Evolutionary conservation across 2,329 filamentous ascomycete genomes (phyloP).

Genomic region (Fusarium kyushuense): DNA sequence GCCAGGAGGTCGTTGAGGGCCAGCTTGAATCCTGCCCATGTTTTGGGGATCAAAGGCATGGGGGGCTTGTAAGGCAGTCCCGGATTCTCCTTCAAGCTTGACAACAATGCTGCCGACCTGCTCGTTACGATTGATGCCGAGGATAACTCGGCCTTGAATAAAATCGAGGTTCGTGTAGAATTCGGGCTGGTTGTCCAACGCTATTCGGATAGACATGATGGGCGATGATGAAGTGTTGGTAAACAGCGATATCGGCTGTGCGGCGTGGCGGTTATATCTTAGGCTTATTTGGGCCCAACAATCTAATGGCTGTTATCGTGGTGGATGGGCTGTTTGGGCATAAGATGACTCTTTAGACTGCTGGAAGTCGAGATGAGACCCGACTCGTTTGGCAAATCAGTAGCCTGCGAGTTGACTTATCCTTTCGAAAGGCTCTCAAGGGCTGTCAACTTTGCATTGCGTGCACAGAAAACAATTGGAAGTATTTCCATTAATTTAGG

Average conservation of each 20-base stretch:
- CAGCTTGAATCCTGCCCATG: constrained; percentile 48
- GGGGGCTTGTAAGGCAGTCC: constrained; percentile 71
- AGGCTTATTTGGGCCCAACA: constrained; percentile 11
- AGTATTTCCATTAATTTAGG: constrained; percentile 3
- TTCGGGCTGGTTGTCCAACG: constrained; percentile 73
- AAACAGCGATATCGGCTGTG: constrained; percentile 2
- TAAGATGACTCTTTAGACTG: neutral
- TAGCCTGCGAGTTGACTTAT: neutral
- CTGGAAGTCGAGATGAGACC: neutral
- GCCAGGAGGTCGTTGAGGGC: constrained; percentile 53
- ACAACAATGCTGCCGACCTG: constrained; percentile 79
- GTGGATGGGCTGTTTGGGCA: constrained; percentile 5
- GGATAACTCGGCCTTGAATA: constrained; percentile 71
- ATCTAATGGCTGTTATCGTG: constrained; percentile 24
- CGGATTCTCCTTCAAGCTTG: constrained; percentile 85
- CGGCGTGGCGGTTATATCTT: constrained; percentile 23
- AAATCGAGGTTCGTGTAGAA: constrained; percentile 86
- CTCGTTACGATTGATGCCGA: constrained; percentile 73
- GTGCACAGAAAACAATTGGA: constrained; percentile 7
- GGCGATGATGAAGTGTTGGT: constrained; percentile 14
- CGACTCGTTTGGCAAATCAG: neutral
- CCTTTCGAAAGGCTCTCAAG: constrained; percentile 15
- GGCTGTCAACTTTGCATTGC: constrained; percentile 26
- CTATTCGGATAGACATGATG: constrained; percentile 75
- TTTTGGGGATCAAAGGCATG: constrained; percentile 59